Conservation (phyloP, 306 rosid genomes). For the Vachellia pachyceras region DNA sequence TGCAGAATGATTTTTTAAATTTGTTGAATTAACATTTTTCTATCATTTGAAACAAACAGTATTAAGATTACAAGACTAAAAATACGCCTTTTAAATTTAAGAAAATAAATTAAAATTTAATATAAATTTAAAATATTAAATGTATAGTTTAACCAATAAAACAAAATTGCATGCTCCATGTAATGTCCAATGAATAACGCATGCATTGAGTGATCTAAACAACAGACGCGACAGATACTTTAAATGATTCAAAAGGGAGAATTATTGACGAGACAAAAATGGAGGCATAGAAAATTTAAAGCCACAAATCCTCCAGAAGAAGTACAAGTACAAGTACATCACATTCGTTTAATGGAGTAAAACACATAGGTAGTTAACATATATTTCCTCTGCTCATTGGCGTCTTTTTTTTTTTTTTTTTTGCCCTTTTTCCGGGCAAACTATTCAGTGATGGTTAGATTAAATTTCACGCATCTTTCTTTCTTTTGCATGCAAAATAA, state of each 20-base stretch:
- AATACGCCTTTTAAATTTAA: no score
- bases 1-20: no score
- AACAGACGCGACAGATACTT: not conserved
- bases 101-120: no score
- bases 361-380: not conserved
- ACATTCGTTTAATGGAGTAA: not conserved
- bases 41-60: no score
- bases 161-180: no score
- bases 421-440: not conserved
- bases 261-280: not conserved
- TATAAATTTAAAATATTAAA: no score
- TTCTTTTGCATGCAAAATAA: not conserved
- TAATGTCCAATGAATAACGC: not conserved
- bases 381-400: not conserved
- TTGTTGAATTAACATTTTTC: no score
- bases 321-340: no score
- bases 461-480: not conserved
- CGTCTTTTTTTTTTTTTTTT: not conserved
- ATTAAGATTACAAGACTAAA: no score
- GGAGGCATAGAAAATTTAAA: not conserved
- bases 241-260: not conserved
- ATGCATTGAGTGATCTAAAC: not conserved
- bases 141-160: no score
- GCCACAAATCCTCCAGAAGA: not conserved
- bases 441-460: not conserved